These are phyloP conservation scores for Nemania serpens DNA, from an alignment of 2,329 filamentous ascomycete genomes.

Conservation along the genomic window DNA sequence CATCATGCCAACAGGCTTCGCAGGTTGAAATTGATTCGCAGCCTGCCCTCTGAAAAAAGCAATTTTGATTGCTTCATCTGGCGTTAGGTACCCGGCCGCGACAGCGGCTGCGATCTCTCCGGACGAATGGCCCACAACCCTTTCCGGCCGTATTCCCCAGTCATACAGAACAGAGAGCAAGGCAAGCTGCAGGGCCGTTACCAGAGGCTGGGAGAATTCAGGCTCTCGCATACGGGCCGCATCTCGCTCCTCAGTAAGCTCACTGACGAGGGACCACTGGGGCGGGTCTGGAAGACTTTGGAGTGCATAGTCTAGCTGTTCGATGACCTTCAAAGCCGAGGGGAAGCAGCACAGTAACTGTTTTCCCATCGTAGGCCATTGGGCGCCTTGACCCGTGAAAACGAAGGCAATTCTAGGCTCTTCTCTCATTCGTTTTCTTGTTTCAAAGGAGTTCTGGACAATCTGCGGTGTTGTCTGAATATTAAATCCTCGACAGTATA, in stretches of 20 bases:
- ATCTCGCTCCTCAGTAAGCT: slow-evolving; percentile 22
- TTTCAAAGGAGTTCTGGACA: not conserved
- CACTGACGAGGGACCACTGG: slow-evolving; percentile 24
- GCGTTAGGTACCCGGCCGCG: slow-evolving; percentile 34
- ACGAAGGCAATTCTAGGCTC: not conserved
- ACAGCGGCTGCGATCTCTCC: slow-evolving; percentile 42
- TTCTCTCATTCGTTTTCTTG: not conserved
- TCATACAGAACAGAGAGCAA: slow-evolving; percentile 37
- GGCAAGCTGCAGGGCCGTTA: slow-evolving; percentile 45
- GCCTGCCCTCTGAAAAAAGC: slow-evolving; percentile 42
- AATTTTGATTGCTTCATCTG: slow-evolving; percentile 35
- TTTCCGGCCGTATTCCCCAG: slow-evolving; percentile 32
- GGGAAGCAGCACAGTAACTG: slow-evolving; percentile 19
- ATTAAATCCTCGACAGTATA: slow-evolving; percentile 4
- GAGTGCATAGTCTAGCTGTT: slow-evolving; percentile 29
- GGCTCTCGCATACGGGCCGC: slow-evolving; percentile 32
- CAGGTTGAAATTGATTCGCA: slow-evolving; percentile 10
- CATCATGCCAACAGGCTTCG: slow-evolving; percentile 39
- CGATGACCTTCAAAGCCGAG: not conserved
- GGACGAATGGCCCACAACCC: slow-evolving; percentile 40
- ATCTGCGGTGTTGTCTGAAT: not conserved
- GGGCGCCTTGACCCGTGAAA: slow-evolving; percentile 24
- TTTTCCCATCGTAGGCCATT: slow-evolving; percentile 27
- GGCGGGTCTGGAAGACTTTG: slow-evolving; percentile 23
- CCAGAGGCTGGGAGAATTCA: slow-evolving; percentile 42